phyloP scores from a whole-genome alignment of 192 early-diverging fungal species.

The Backusella westeae region DNA sequence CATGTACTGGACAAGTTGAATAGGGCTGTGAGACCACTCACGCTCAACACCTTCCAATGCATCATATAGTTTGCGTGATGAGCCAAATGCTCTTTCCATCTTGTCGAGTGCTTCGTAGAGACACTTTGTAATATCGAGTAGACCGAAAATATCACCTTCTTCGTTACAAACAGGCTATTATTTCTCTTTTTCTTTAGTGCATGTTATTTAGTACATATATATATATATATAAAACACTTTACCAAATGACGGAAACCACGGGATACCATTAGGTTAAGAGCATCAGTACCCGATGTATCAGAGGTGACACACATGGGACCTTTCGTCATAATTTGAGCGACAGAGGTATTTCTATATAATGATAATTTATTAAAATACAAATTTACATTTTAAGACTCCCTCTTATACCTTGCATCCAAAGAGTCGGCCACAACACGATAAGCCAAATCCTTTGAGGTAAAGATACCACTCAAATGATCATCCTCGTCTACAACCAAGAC shows the following conservation, averaged over 20 bases:
- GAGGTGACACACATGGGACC: slow-evolving; percentile 83
- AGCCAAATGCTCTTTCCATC: slow-evolving; percentile 77
- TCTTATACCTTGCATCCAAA: slow-evolving; percentile 50
- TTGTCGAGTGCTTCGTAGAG: slow-evolving; percentile 80
- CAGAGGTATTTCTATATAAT: slow-evolving; percentile 43
- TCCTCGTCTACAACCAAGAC: slow-evolving; percentile 91
- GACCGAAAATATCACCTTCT: slow-evolving; percentile 76
- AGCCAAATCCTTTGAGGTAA: slow-evolving; percentile 85
- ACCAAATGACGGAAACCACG: slow-evolving; percentile 77
- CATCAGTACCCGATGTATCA: slow-evolving; percentile 71
- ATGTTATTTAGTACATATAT: not conserved
- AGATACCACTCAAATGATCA: slow-evolving; percentile 85
- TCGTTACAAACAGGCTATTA: slow-evolving; percentile 65
- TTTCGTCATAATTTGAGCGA: slow-evolving; percentile 77
- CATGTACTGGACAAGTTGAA: slow-evolving; percentile 65
- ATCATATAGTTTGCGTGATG: slow-evolving; percentile 73
- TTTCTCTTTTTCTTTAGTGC: too few species aligned
- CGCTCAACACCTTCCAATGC: slow-evolving; percentile 76
- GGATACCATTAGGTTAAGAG: slow-evolving; percentile 75
- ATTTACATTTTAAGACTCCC: not conserved
- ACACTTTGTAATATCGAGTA: slow-evolving; percentile 83
- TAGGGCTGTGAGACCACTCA: slow-evolving; percentile 63
- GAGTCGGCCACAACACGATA: slow-evolving; percentile 81
- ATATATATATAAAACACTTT: not conserved
- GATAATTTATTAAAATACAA: not conserved